phyloP scores from a whole-genome alignment of 1,284 basidiomycete species.

The Trichosporon coremiiforme region DNA sequence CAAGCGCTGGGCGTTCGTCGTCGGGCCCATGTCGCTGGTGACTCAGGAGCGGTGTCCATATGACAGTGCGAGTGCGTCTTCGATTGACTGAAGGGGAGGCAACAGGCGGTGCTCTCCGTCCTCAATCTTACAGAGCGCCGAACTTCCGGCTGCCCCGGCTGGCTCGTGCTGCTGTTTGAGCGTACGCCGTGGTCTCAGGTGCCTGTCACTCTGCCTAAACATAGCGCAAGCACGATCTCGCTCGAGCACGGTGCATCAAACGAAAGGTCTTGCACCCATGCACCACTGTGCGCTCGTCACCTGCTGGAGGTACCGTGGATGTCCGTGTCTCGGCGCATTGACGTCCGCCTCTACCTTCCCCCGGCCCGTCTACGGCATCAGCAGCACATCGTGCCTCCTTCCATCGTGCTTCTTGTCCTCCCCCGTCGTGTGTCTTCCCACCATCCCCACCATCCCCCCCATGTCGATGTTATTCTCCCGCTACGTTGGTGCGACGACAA shows the following conservation, averaged over 20 bases:
- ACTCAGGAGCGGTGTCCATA: too few relatives aligned
- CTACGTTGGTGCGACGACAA: too few relatives aligned
- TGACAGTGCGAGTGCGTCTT: too few relatives aligned
- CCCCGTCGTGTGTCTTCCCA: neutral
- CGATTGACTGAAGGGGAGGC: too few relatives aligned
- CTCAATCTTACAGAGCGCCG: too few relatives aligned
- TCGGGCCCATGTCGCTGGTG: too few relatives aligned
- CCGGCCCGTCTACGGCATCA: too few relatives aligned
- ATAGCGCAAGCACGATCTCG: neutral
- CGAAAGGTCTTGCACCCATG: neutral
- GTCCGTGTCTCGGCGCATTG: neutral
- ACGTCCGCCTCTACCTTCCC: neutral
- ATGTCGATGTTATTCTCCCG: too few relatives aligned
- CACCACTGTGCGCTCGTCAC: neutral
- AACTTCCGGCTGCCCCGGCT: neutral
- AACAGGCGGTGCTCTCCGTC: too few relatives aligned
- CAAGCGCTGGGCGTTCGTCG: too few relatives aligned
- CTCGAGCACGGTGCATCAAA: neutral
- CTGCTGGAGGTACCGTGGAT: neutral
- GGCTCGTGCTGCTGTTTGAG: neutral
- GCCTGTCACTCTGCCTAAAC: neutral
- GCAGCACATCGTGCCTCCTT: neutral
- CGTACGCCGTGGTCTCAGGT: neutral
- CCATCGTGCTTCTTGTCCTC: neutral
- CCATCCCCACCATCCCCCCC: too few relatives aligned